Base-by-base conservation (phyloP, 257 asterid species). In the Verbena officinalis region DNA sequence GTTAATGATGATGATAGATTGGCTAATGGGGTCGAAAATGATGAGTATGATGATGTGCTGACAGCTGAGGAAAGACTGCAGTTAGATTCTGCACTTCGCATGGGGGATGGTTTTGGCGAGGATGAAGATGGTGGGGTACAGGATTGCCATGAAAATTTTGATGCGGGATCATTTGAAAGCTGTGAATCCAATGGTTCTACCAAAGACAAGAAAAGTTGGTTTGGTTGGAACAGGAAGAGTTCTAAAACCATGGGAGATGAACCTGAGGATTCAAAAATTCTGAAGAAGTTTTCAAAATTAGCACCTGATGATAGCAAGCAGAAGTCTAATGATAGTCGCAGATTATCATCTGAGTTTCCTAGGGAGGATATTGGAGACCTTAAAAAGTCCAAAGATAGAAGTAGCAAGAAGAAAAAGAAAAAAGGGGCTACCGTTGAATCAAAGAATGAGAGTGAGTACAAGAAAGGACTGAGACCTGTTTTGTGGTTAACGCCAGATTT, bases 401-500 rank as follows among this genome's bases (percentile, higher is more conserved):
- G 78, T 75, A 73, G 65, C 82, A 94, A 88, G 89, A 90, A 94
- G 95, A 91, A 90, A 82, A 94, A 87, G 88, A 90, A 94, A 84
- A 88, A 84, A 69, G 95, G 83, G 48, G 38, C 75, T 19, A 15
- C 79, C 19, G 58, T 69, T 31, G 88, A 82, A 66, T 22, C 79
- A 16, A 82, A 82, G 73, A 76, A 58, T 68, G 85, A 77, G 74
- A 82, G 85, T 49, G 99, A 90, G 76, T 94, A 88, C 62, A 94
- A 94, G 77, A 94, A 94, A 63, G 99, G 99, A 36, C 63, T 94
- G 73, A 87, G 96, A 64, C 99, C 99, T 20, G 96, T 90, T 73
- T 73, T 94, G 67, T 94, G 99, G 99, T 76, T 94, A 81, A 94
- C 99, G 6, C 99, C 98, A 4, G 98, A 94, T 80, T 94, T 90